phyloP scores from a whole-genome alignment of 306 rosid species.

The Lathyrus sativus region DNA sequence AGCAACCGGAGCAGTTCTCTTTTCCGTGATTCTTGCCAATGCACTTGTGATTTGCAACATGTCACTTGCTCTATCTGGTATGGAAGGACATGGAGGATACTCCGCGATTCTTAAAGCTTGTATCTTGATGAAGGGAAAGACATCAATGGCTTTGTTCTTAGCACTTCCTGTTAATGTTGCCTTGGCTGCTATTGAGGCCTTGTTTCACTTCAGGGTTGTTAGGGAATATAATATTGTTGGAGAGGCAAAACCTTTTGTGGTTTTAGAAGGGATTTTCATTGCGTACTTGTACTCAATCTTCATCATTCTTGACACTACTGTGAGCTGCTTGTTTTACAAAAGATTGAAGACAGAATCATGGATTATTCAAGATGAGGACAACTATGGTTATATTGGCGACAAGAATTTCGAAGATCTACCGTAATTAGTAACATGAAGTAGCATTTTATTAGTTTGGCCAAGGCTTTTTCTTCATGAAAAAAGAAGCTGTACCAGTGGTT shows the following conservation, averaged over 20 bases:
- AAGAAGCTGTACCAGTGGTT: constrained; percentile 17
- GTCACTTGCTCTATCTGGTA: constrained; percentile 70
- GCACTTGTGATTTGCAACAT: constrained; percentile 67
- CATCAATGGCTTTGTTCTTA: constrained; percentile 68
- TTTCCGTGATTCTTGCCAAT: constrained; percentile 83
- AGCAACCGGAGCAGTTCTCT: constrained; percentile 71
- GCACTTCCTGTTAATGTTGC: constrained; percentile 72
- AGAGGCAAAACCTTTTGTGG: constrained; percentile 44
- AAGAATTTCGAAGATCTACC: constrained; percentile 51
- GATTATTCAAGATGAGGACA: constrained; percentile 41
- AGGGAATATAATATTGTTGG: constrained; percentile 45
- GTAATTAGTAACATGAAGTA: constrained; percentile 36
- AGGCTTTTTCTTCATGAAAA: constrained; percentile 22
- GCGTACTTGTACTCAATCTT: constrained; percentile 80
- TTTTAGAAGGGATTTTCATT: constrained; percentile 67
- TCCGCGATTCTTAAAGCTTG: constrained; percentile 71
- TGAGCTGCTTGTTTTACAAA: constrained; percentile 68
- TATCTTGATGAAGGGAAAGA: constrained; percentile 66
- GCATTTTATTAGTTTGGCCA: constrained; percentile 19
- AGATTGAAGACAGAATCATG: constrained; percentile 48
- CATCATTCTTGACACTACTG: constrained; percentile 70
- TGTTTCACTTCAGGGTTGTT: constrained; percentile 78
- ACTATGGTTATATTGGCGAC: constrained; percentile 29
- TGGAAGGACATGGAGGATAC: constrained; percentile 70
- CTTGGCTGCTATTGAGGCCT: constrained; percentile 74